Evolutionary conservation across 1,284 basidiomycete species (phyloP).

Genomic region (Waitea zeae): DNA sequence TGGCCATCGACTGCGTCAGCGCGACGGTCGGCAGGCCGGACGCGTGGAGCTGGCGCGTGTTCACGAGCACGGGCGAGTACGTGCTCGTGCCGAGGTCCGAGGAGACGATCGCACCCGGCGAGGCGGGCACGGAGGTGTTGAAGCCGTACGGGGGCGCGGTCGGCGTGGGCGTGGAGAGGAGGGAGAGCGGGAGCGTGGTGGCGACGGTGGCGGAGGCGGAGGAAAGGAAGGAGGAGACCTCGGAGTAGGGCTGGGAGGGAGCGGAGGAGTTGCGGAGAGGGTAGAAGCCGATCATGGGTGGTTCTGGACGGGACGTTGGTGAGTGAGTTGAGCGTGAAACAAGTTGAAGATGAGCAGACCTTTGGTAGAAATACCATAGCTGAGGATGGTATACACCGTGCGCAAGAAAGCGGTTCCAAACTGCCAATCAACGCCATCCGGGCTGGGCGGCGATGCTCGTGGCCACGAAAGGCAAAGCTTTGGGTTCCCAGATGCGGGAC

Average conservation of each 20-base stretch:
- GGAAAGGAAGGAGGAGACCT: conserved; percentile 37
- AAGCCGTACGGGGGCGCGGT: conserved; percentile 54
- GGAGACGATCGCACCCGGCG: conserved; percentile 30
- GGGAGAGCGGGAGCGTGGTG: conserved; percentile 63
- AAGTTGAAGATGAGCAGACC: no score
- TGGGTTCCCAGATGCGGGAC: conserved; percentile 46
- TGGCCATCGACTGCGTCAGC: conserved; percentile 16
- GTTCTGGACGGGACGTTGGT: no score
- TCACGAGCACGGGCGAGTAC: conserved; percentile 36
- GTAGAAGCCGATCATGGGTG: conserved; percentile 61
- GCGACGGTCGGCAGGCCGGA: conserved; percentile 16
- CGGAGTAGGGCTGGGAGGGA: conserved; percentile 19
- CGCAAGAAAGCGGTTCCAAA: conserved; percentile 68
- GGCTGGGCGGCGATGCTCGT: conserved; percentile 39
- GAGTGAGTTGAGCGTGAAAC: conserved; percentile 16
- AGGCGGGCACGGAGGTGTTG: conserved; percentile 43
- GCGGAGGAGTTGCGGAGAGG: conserved; percentile 29
- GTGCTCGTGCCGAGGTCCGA: conserved; percentile 52
- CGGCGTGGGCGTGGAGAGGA: conserved; percentile 49
- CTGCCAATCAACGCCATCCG: conserved; percentile 81
- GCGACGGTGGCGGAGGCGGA: conserved; percentile 29
- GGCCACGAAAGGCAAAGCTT: conserved; percentile 75
- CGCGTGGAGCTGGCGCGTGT: conserved; percentile 9
- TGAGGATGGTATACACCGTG: conserved; percentile 72
- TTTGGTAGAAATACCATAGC: conserved; percentile 20